Evolutionary conservation across 2,329 filamentous ascomycete species (phyloP), one percentile per base, ranked within the genome.

Genomic region (Calonectria hongkongensis): DNA sequence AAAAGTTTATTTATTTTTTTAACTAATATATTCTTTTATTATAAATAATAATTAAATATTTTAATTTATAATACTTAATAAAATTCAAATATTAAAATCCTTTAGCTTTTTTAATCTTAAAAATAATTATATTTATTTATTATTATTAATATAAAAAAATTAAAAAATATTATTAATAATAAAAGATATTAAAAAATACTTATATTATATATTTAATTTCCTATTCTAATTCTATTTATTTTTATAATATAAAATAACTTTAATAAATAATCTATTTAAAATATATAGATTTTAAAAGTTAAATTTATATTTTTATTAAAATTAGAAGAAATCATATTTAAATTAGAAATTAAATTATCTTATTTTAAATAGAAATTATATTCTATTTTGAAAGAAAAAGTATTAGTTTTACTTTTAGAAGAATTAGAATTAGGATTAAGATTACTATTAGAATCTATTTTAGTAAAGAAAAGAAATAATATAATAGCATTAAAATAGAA

Each of bases 261-360:
- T 50, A 27, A 1, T 50, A 50, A 50, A 50, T 50, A 50, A 50
- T 50, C 4, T 50, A 50, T 50, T 50, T 50, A 50, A 50, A 50
- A 50, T 28, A 50, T 50, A 50, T 50, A 50, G 47, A 15, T 50
- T 50, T 50, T 50, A 50, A 15, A 50, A 13, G 6, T 50, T 27
- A 50, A 50, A 50, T 50, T 12, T 50, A 12, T 28, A 50, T 50
- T 50, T 50, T 50, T 50, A 50, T 2, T 50, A 27, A 4, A 50
- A 50, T 47, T 25, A 47, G 9, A 25, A 21, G 16, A 47, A 5
- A 36, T 36, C 2, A 36, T 47, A 9, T 47, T 15, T 47, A 47
- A 47, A 47, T 47, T 47, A 9, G 10, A 47, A 45, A 18, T 45
- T 47, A 47, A 8, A 12, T 7, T 47, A 47, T 47, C 25, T 47